phyloP scores from a whole-genome alignment of 2,329 filamentous ascomycete species.

The Diplodia seriata region DNA sequence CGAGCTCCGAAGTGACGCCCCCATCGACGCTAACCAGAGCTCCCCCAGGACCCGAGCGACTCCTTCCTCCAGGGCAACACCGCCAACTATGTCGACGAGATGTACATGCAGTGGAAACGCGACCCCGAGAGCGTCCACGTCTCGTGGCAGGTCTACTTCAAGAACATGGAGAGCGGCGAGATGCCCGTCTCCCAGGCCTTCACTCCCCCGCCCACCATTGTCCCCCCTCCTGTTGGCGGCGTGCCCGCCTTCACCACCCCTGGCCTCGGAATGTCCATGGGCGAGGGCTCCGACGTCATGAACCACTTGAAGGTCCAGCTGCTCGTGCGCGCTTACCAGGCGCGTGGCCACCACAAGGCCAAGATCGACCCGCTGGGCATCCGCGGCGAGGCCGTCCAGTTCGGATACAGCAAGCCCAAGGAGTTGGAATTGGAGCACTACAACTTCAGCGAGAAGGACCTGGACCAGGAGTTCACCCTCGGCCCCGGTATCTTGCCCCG shows the following conservation, averaged over 20 bases:
- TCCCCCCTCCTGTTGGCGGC: conserved; percentile 80
- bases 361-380: conserved; percentile 97
- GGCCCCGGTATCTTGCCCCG: conserved; percentile 94
- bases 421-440: conserved; percentile 94
- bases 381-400: conserved; percentile 81
- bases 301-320: conserved; percentile 99
- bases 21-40: conserved; percentile 39
- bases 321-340: conserved; percentile 95
- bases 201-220: conserved; percentile 90
- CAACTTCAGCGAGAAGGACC: conserved; percentile 90
- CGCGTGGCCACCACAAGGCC: conserved; percentile 96
- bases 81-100: conserved; percentile 99
- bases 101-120: conserved; percentile 98
- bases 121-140: conserved; percentile 93
- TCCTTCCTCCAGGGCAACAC: conserved; percentile 96
- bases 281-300: conserved; percentile 80
- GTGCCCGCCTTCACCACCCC: conserved; percentile 74
- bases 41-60: conserved; percentile 78
- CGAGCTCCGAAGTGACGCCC: conserved; percentile 14
- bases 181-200: conserved; percentile 99
- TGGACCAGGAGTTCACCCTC: conserved; percentile 89
- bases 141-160: conserved; percentile 99
- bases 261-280: conserved; percentile 69
- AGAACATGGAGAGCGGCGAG: conserved; percentile 97
- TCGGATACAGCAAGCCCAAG: conserved; percentile 86